Evolutionary conservation across 768 basidiomycete genomes (phyloP).

Genomic region (Pilatotrama ljubarskyi): DNA sequence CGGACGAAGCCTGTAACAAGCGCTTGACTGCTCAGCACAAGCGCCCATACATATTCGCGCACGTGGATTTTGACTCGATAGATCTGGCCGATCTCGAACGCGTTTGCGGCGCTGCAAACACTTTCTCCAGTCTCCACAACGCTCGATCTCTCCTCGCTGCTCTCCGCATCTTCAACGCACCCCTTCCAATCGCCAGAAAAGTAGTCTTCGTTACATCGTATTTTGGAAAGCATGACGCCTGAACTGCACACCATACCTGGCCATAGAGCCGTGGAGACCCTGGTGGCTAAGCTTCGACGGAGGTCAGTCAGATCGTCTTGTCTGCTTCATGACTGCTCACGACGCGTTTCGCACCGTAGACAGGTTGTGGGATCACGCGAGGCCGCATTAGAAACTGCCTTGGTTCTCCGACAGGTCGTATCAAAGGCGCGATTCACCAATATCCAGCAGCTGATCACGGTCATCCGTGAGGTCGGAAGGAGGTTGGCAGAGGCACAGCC

Average conservation of each 20-base stretch:
- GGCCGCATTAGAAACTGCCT: slow-evolving; percentile 86
- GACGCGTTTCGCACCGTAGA: slow-evolving; percentile 39
- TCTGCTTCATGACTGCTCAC: slow-evolving; percentile 7
- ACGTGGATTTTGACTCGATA: slow-evolving; percentile 6
- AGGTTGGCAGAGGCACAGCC: slow-evolving; percentile 89
- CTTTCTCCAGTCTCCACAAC: background rate
- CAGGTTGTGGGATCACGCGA: slow-evolving; percentile 90
- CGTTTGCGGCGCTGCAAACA: background rate
- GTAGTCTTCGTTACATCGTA: background rate
- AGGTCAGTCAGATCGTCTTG: slow-evolving; percentile 49
- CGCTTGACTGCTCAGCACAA: too few species aligned
- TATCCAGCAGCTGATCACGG: slow-evolving; percentile 79
- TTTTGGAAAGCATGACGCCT: slow-evolving; percentile 44
- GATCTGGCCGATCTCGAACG: slow-evolving; percentile 3
- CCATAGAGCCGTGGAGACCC: slow-evolving; percentile 63
- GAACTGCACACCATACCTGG: slow-evolving; percentile 40
- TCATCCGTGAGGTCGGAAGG: slow-evolving; percentile 78
- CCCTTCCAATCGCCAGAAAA: too few species aligned
- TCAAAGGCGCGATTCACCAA: slow-evolving; percentile 83
- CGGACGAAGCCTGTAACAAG: too few species aligned
- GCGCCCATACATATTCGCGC: background rate
- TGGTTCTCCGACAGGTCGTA: slow-evolving; percentile 87
- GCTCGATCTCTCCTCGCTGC: background rate
- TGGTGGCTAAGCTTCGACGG: slow-evolving; percentile 69
- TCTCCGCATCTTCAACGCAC: too few species aligned